Evolutionary conservation across 78 protist species (phyloP).

Genomic region (Carpediemonas membranifera): DNA sequence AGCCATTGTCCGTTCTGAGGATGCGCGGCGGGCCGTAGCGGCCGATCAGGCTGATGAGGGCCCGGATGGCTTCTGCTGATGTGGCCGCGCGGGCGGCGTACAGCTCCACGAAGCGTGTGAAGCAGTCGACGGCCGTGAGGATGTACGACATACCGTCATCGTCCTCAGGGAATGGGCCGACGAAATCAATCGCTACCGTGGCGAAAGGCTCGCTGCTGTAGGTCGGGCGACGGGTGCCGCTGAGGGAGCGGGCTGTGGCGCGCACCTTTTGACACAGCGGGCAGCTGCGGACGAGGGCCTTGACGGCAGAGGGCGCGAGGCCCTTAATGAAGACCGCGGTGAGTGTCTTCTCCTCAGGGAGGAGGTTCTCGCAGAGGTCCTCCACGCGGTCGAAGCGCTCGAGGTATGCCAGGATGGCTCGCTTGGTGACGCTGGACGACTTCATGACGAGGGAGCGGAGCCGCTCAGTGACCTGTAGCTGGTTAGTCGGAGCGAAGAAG

Average conservation of each 20-base stretch:
- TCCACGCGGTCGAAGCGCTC: too few species aligned
- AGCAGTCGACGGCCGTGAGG: neutral
- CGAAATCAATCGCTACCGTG: neutral
- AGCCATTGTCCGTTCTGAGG: neutral
- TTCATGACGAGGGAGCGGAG: too few species aligned
- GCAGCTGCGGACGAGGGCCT: neutral
- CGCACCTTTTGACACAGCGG: neutral
- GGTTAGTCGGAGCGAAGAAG: too few species aligned
- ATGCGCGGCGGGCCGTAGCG: constrained; percentile 1
- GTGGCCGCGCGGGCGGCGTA: neutral
- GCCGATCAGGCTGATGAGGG: neutral
- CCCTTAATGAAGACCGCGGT: too few species aligned
- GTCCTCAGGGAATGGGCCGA: neutral
- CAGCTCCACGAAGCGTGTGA: neutral
- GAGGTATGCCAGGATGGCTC: too few species aligned
- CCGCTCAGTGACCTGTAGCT: too few species aligned
- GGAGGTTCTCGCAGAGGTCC: too few species aligned
- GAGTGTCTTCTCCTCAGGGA: too few species aligned
- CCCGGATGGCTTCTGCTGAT: neutral
- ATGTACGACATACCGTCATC: neutral
- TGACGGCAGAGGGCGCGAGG: neutral
- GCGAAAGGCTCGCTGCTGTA: too few species aligned
- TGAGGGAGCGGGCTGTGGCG: too few species aligned
- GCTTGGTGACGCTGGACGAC: too few species aligned
- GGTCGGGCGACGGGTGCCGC: neutral